Conservation (phyloP, 257 asterid genomes). For the Solanum clarkiae region DNA sequence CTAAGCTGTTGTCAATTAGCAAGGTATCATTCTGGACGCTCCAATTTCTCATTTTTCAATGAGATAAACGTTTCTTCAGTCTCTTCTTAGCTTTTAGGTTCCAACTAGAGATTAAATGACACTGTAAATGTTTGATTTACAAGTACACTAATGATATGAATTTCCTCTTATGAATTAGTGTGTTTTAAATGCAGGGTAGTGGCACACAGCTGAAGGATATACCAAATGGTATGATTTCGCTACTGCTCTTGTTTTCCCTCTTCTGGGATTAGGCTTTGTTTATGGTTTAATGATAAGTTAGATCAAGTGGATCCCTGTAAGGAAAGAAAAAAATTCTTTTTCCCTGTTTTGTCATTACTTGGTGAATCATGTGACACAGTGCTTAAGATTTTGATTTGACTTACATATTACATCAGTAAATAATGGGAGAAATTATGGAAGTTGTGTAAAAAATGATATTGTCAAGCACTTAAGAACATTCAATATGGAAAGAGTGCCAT, state of each 20-base stretch:
- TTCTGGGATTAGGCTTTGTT: neutral
- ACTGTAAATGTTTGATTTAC: neutral
- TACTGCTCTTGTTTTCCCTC: constrained; percentile 1
- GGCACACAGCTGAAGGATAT: constrained; percentile 52
- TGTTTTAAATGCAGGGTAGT: constrained; percentile 33
- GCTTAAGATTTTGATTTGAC: neutral
- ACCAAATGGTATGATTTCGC: constrained; percentile 37
- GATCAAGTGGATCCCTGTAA: neutral
- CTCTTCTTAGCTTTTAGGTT: neutral
- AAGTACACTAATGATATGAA: neutral
- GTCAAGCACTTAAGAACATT: neutral
- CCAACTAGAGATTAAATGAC: neutral
- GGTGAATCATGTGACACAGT: neutral
- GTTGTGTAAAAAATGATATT: neutral
- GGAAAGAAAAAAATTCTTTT: neutral
- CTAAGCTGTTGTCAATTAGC: constrained; percentile 39
- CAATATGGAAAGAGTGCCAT: neutral
- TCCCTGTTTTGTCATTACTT: neutral
- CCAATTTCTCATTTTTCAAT: neutral
- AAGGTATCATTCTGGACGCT: constrained; percentile 20
- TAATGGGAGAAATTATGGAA: neutral
- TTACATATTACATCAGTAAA: neutral
- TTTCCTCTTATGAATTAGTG: constrained; percentile 1
- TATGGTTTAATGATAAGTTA: neutral
- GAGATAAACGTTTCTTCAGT: neutral